phyloP scores from a whole-genome alignment of 192 early-diverging fungal species.

The Coemansia sp. region DNA sequence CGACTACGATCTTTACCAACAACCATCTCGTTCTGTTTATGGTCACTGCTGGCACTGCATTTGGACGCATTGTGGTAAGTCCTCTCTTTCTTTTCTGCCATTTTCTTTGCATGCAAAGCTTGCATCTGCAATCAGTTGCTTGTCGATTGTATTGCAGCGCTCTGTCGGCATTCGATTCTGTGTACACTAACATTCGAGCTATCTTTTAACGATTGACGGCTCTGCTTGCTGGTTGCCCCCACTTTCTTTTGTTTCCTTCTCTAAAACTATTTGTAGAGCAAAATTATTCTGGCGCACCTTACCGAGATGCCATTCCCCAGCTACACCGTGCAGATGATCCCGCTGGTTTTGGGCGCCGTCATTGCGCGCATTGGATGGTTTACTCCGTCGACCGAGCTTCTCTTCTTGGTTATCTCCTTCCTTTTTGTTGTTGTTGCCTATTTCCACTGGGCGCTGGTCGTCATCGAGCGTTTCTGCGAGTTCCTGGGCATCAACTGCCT shows the following conservation, averaged over 20 bases:
- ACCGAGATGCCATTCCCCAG: slow-evolving; percentile 79
- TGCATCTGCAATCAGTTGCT: no score
- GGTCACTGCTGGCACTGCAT: slow-evolving; percentile 72
- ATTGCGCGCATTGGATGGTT: slow-evolving; percentile 69
- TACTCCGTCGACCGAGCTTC: slow-evolving; percentile 62
- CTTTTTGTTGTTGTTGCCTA: slow-evolving; percentile 73
- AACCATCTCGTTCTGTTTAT: slow-evolving; percentile 74
- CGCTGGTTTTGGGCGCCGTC: slow-evolving; percentile 68
- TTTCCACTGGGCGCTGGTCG: slow-evolving; percentile 77
- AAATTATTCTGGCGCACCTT: slow-evolving; percentile 87
- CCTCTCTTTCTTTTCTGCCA: background rate
- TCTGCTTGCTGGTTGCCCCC: background rate
- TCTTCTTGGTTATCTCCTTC: slow-evolving; percentile 68
- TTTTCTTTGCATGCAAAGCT: background rate
- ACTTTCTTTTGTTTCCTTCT: background rate
- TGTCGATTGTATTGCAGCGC: no score
- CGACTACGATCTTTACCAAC: slow-evolving; percentile 64
- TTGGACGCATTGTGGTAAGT: slow-evolving; percentile 75
- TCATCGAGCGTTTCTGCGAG: slow-evolving; percentile 85
- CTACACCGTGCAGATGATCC: slow-evolving; percentile 75
- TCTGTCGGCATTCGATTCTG: no score
- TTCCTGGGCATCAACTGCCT: slow-evolving; percentile 85
- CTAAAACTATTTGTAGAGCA: slow-evolving; percentile 51
- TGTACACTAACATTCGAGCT: background rate
- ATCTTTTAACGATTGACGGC: background rate